These are phyloP conservation scores for Penicillium oxalicum DNA, from an alignment of 2,329 filamentous ascomycete genomes.

Conservation along the genomic window DNA sequence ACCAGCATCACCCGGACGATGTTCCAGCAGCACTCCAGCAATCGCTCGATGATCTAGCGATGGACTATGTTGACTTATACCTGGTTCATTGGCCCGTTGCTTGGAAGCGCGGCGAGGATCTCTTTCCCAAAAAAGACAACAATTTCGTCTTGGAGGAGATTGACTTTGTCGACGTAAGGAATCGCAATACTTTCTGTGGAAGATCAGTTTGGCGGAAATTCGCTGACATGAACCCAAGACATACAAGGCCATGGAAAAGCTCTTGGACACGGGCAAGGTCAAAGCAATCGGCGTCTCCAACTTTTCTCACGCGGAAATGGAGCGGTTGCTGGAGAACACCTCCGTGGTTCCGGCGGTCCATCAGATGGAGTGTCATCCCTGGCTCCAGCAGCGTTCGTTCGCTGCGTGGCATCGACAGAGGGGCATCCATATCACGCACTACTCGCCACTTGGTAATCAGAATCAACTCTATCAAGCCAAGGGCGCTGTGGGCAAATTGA, in stretches of 20 bases:
- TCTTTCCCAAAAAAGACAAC: slow-evolving; percentile 44
- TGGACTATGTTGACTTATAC: slow-evolving; percentile 64
- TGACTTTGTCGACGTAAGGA: slow-evolving; percentile 45
- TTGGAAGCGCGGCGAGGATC: slow-evolving; percentile 45
- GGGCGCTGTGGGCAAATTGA: slow-evolving; percentile 43
- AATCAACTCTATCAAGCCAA: slow-evolving; percentile 46
- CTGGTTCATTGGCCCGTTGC: slow-evolving; percentile 62
- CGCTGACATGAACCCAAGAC: slow-evolving; percentile 28
- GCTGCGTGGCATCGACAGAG: slow-evolving; percentile 45
- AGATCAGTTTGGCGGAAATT: not conserved
- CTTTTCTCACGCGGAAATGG: slow-evolving; percentile 46
- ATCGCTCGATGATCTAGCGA: slow-evolving; percentile 56
- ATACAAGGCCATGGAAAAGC: slow-evolving; percentile 47
- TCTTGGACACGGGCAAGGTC: slow-evolving; percentile 38
- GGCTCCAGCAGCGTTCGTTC: slow-evolving; percentile 47
- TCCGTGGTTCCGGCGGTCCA: slow-evolving; percentile 45
- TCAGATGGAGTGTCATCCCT: slow-evolving; percentile 50
- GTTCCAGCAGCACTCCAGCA: slow-evolving; percentile 56
- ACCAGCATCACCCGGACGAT: slow-evolving; percentile 55
- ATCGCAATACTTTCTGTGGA: too few species aligned
- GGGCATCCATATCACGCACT: slow-evolving; percentile 51
- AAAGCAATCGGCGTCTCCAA: slow-evolving; percentile 51
- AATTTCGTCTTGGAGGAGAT: slow-evolving; percentile 40
- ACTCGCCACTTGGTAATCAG: slow-evolving; percentile 51
- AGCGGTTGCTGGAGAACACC: slow-evolving; percentile 42